Evolutionary conservation across 2,329 filamentous ascomycete genomes (phyloP).

Genomic region (Aquanectria penicillioides): DNA sequence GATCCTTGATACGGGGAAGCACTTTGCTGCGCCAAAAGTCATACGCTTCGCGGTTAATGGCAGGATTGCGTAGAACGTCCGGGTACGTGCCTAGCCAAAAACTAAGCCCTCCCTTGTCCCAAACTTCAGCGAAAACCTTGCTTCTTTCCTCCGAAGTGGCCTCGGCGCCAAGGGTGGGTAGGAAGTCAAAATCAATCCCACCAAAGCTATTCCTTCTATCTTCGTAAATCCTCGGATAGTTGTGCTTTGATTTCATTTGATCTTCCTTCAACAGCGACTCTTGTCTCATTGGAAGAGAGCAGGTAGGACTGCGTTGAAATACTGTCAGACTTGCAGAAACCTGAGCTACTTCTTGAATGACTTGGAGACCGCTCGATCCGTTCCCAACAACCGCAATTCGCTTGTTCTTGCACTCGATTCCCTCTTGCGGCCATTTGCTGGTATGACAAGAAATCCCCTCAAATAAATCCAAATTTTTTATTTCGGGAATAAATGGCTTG

Average conservation of each 20-base stretch:
- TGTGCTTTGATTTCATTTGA: neutral
- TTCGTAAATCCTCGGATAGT: constrained; percentile 4
- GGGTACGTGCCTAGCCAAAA: neutral
- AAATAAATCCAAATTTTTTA: constrained; percentile 39
- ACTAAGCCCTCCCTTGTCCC: neutral
- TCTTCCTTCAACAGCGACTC: constrained; percentile 14
- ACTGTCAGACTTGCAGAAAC: neutral
- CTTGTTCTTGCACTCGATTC: neutral
- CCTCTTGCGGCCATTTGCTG: neutral
- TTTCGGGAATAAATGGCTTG: constrained; percentile 49
- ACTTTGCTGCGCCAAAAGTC: constrained; percentile 9
- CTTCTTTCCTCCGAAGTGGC: neutral
- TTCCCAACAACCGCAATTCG: neutral
- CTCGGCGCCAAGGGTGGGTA: neutral
- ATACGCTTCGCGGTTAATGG: neutral
- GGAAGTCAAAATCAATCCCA: neutral
- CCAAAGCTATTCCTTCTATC: constrained; percentile 4
- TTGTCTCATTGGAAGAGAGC: neutral
- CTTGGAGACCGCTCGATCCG: neutral
- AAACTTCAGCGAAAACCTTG: neutral
- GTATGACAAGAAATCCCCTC: neutral
- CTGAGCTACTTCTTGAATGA: neutral
- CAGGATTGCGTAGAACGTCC: neutral
- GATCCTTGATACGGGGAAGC: neutral
- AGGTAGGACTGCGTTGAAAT: constrained; percentile 2